Evolutionary conservation across 768 basidiomycete species (phyloP), one percentile per base, ranked within the genome.

Genomic region (Pleurotus tuoliensis): DNA sequence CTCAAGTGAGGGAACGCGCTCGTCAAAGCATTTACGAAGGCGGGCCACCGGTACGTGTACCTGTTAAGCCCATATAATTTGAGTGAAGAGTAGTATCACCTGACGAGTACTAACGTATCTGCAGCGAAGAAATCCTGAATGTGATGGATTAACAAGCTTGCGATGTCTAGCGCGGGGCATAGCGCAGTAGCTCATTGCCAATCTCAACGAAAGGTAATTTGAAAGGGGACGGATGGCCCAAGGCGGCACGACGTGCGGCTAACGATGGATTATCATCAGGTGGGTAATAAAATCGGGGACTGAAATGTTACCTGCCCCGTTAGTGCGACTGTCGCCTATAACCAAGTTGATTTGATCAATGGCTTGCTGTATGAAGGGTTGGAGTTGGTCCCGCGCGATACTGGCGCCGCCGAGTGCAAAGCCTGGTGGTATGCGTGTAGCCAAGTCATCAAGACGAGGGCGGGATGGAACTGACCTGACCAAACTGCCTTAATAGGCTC

Each of bases 291-390:
- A 24, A 24, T 24, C 1, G 24, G 24, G 1, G 24, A 24, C 5
- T 24, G 24, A 24, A 5, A 24, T 57, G 56, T 41, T 59, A 71
- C 73, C 74, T 46, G 71, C 64, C 30, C 72, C 64, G 54, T 78
- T 83, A 25, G 66, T 73, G 3, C 71, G 57, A 16, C 77, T 63
- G 56, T 81, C 72, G 5, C 84, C 84, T 8, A 85, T 71, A 7
- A 77, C 82, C 59, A 85, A 86, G 64, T 84, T 81, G 48, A 84
- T 82, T 75, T 86, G 82, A 58, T 82, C 76, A 18, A 76, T 75
- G 1, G 83, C 82, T 60, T 77, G 72, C 62, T 83, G 77, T 37
- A 86, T 81, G 61, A 78, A 82, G 0, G 79, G 78, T 1, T 63
- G 71, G 12, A 84, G 69, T 13, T 67, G 65, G 12, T 60, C 62